Percentiles rank a stretch among this genome's conserved stretches.
Conservation (phyloP, 2,329 filamentous ascomycete genomes). For the Venturia aucupariae region DNA sequence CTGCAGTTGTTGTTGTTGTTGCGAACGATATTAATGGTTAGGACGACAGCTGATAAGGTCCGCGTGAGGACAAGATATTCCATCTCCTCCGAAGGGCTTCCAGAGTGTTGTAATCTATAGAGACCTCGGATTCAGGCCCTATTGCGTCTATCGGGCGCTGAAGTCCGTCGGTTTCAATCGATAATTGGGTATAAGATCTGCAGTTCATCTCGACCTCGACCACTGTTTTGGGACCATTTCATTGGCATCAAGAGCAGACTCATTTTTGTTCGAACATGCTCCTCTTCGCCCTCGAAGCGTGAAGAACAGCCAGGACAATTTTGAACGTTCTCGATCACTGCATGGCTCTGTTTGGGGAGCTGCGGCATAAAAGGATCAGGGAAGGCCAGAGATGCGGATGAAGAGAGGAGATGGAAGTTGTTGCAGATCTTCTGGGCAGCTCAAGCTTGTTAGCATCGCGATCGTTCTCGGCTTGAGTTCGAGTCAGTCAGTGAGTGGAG, state of each 20-base stretch:
- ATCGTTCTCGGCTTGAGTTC: no score
- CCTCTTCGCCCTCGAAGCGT: no score
- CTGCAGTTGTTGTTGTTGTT: not conserved
- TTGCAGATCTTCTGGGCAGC: not conserved
- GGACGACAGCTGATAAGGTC: not conserved
- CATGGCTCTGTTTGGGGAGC: no score
- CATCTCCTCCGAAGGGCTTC: not conserved
- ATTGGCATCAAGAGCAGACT: no score
- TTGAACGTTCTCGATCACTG: no score
- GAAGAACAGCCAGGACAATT: no score
- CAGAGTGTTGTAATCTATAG: not conserved
- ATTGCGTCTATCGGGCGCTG: not conserved
- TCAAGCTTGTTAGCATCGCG: not conserved
- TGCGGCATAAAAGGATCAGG: no score
- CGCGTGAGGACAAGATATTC: not conserved
- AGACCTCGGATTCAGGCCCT: not conserved
- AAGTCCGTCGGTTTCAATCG: not conserved
- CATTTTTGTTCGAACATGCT: no score
- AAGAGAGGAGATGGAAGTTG: no score
- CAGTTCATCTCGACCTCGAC: not conserved
- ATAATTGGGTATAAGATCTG: not conserved
- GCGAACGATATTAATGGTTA: no score
- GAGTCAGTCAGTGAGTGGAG: no score
- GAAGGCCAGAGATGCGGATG: no score
- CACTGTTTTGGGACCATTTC: not conserved